Evolutionary conservation across 1,284 basidiomycete species (phyloP).

Genomic region (Polyporus tsugae): DNA sequence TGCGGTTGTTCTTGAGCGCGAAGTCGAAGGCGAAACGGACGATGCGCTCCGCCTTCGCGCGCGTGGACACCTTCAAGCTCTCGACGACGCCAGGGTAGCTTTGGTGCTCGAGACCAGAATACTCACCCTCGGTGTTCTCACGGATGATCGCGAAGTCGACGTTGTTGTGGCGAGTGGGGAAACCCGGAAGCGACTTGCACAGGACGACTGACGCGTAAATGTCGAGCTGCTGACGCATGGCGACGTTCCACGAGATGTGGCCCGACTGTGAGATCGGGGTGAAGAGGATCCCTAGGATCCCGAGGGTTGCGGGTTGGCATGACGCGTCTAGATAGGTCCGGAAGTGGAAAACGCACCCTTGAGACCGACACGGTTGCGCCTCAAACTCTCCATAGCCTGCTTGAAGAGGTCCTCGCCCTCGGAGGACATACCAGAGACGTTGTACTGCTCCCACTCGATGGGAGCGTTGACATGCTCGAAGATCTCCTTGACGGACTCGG

Average conservation of each 20-base stretch:
- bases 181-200: slow-evolving; percentile 98
- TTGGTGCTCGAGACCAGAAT: slow-evolving; percentile 98
- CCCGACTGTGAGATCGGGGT: slow-evolving; percentile 97
- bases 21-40: slow-evolving; percentile 99
- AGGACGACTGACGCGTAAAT: slow-evolving; percentile 99
- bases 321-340: background rate
- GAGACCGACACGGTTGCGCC: slow-evolving; percentile 97
- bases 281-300: slow-evolving; percentile 90
- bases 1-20: slow-evolving; percentile 98
- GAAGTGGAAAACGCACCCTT: slow-evolving; percentile 75
- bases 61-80: slow-evolving; percentile 96
- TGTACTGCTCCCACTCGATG: slow-evolving; percentile 99
- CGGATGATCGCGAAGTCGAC: slow-evolving; percentile 99
- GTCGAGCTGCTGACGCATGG: slow-evolving; percentile 99
- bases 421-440: slow-evolving; percentile 96
- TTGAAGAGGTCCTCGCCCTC: slow-evolving; percentile 96
- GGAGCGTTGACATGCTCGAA: slow-evolving; percentile 98
- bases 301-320: slow-evolving; percentile 10
- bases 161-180: slow-evolving; percentile 95
- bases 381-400: slow-evolving; percentile 96
- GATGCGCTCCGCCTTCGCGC: slow-evolving; percentile 96
- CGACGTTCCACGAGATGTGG: slow-evolving; percentile 99
- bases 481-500: slow-evolving; percentile 98
- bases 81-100: slow-evolving; percentile 99
- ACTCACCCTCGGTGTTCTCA: slow-evolving; percentile 99